Percentiles rank a stretch among this genome's conserved stretches.
phyloP scores from a whole-genome alignment of 139 green algal species.

The Nannochloris sp. region DNA sequence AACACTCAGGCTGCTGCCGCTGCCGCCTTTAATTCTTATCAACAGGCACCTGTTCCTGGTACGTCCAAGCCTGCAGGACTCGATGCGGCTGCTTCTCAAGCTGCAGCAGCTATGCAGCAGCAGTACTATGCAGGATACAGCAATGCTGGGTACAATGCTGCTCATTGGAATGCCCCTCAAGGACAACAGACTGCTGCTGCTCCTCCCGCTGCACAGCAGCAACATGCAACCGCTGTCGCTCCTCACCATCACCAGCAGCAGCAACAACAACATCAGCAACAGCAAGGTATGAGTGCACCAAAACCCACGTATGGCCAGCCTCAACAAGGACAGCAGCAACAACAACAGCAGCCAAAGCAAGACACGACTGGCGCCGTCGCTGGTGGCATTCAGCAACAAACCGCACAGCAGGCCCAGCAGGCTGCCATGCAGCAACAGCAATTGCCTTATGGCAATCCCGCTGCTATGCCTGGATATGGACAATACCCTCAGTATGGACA shows the following conservation, averaged over 20 bases:
- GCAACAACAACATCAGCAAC: neutral
- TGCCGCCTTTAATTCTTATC: no score
- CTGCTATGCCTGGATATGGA: neutral
- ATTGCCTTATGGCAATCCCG: neutral
- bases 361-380: no score
- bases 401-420: neutral
- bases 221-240: no score
- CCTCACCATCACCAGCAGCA: neutral
- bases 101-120: neutral
- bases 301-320: neutral
- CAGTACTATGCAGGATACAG: neutral
- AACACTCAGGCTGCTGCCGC: neutral
- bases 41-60: no score
- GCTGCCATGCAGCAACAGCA: neutral
- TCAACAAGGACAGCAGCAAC: neutral
- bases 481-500: neutral
- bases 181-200: neutral
- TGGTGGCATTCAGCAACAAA: no score
- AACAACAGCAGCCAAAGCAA: constrained; percentile 1
- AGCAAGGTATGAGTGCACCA: neutral
- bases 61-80: no score
- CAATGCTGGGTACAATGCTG: neutral
- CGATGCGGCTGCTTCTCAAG: neutral
- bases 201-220: neutral
- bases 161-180: neutral